A percentile compares a stretch with the other conserved stretches of the same genome.
These are phyloP conservation scores for Hypericum androsaemum DNA, from an alignment of 345 rosid genomes.

Conservation along the genomic window DNA sequence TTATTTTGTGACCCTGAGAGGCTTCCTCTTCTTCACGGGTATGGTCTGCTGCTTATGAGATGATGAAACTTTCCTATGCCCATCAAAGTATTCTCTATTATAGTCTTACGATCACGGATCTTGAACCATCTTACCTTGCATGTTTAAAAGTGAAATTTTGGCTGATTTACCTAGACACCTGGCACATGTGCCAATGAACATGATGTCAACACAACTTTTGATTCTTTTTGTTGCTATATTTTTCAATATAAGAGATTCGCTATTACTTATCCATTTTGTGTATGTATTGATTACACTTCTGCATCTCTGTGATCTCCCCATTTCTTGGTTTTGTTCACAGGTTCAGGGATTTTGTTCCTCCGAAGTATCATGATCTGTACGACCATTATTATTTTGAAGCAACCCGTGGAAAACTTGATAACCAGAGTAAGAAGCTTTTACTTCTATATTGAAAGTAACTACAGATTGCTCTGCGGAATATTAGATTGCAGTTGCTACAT, in stretches of 20 bases:
- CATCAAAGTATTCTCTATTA: too few species aligned
- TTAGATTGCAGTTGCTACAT: background rate
- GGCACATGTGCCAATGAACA: too few species aligned
- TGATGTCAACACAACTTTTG: too few species aligned
- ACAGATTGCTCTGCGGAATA: background rate
- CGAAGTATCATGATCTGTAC: constrained; percentile 48
- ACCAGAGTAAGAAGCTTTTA: constrained; percentile 17
- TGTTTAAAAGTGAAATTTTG: too few species aligned
- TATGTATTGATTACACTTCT: constrained; percentile 4
- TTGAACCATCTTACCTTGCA: too few species aligned
- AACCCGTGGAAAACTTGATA: constrained; percentile 19
- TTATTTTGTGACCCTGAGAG: constrained; percentile 61
- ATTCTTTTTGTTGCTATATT: background rate
- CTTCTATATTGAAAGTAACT: background rate
- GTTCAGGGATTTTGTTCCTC: constrained; percentile 78
- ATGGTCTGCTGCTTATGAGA: background rate
- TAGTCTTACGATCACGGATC: too few species aligned
- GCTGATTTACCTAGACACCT: too few species aligned
- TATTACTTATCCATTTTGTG: background rate
- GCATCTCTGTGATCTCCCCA: background rate
- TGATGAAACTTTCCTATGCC: background rate
- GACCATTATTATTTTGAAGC: constrained; percentile 58
- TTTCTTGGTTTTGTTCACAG: constrained; percentile 25
- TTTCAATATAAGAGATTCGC: background rate
- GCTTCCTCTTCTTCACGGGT: constrained; percentile 67